Conservation (phyloP, 2,329 filamentous ascomycete species). For the Dichotomopilus funicola region DNA sequence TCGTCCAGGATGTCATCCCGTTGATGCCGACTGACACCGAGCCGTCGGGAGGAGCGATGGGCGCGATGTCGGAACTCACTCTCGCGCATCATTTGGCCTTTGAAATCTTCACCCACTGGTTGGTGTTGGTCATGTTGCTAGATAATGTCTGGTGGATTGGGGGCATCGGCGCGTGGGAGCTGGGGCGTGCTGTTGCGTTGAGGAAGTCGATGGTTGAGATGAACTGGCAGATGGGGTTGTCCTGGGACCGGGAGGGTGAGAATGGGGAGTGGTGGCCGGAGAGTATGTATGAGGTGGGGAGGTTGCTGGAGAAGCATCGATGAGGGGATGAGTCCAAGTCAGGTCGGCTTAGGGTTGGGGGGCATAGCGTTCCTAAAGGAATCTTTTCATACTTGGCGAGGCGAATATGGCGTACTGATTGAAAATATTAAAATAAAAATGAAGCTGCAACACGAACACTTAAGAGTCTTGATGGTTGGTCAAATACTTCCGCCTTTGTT, state of each 20-base stretch:
- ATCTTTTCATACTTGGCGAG: too few species aligned
- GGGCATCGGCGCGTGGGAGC: conserved; percentile 30
- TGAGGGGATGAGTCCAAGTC: neutral
- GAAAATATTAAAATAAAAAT: too few species aligned
- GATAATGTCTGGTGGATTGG: conserved; percentile 38
- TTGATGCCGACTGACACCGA: conserved; percentile 7
- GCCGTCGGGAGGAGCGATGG: neutral
- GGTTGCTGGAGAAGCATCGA: conserved; percentile 16
- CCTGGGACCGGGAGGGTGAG: conserved; percentile 8
- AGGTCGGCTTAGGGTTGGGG: too few species aligned
- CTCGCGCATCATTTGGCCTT: conserved; percentile 26
- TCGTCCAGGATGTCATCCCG: conserved; percentile 31
- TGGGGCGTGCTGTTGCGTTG: conserved; percentile 24
- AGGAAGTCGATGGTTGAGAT: conserved; percentile 3
- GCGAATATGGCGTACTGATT: too few species aligned
- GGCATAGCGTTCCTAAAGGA: too few species aligned
- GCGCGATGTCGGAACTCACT: neutral
- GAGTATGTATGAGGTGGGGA: conserved; percentile 28
- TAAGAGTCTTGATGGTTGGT: too few species aligned
- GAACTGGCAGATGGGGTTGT: conserved; percentile 8
- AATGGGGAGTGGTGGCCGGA: conserved; percentile 31
- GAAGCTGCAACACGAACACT: too few species aligned
- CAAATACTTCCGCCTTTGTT: too few species aligned
- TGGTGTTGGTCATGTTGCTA: conserved; percentile 32
- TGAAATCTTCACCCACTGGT: conserved; percentile 36